Conservation (phyloP, 352 stramenopile genomes). For the Globisporangium cystogenes region DNA sequence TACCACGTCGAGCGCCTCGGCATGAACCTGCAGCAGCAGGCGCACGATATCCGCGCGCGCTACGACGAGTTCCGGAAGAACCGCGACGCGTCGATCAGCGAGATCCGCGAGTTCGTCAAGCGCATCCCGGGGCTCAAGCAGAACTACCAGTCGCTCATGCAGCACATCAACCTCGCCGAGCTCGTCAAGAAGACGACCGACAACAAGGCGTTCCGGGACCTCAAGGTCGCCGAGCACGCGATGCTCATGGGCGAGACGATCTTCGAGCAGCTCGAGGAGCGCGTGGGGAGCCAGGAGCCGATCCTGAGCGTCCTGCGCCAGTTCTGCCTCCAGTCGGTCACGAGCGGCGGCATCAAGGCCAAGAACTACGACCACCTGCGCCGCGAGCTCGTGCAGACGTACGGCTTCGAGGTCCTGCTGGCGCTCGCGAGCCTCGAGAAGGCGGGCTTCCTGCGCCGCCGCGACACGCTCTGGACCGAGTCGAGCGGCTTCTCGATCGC, state of each 20-base stretch:
- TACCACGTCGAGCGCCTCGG: slow-evolving; percentile 96
- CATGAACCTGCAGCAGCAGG: slow-evolving; percentile 95
- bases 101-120: slow-evolving; percentile 99
- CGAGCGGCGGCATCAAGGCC: slow-evolving; percentile 90
- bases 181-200: slow-evolving; percentile 94
- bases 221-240: slow-evolving; percentile 93
- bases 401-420: slow-evolving; percentile 95
- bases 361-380: slow-evolving; percentile 94
- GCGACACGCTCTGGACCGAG: slow-evolving; percentile 85
- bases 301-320: slow-evolving; percentile 89
- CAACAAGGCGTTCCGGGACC: slow-evolving; percentile 90
- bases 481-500: slow-evolving; percentile 80
- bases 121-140: slow-evolving; percentile 93
- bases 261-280: slow-evolving; percentile 95
- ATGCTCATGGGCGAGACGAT: slow-evolving; percentile 96
- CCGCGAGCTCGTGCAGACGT: slow-evolving; percentile 94
- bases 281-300: slow-evolving; percentile 91
- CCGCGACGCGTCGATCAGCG: slow-evolving; percentile 94
- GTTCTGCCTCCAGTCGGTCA: slow-evolving; percentile 93
- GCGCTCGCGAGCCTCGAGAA: slow-evolving; percentile 94
- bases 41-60: slow-evolving; percentile 91
- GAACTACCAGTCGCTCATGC: slow-evolving; percentile 94
- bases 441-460: slow-evolving; percentile 85
- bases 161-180: slow-evolving; percentile 97
- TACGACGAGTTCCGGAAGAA: slow-evolving; percentile 95